Base-by-base conservation (phyloP, 768 basidiomycete genomes). In the Collybia sordida region DNA sequence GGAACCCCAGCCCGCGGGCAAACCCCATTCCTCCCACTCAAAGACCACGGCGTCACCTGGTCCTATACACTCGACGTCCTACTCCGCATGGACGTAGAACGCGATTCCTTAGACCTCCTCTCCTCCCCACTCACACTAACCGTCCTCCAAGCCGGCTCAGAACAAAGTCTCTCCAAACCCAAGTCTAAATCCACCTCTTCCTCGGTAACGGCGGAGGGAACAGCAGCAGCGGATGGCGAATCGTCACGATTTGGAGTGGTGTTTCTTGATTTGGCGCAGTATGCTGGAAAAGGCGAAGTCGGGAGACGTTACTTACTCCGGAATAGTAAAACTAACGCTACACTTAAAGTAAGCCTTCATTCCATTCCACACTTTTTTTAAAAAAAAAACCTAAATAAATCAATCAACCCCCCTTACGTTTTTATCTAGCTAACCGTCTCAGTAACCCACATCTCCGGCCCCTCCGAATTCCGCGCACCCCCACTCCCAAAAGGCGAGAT, bases 281-380 rank as follows among this genome's bases (percentile, higher is more conserved):
- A 90, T 57, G 85, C 82, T 12, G 74, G 77, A 41, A 79, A 83
- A 28, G 77, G 80, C 6, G 62, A 64, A 23, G 75, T 89, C 21
- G 81, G 81, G 8, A 74, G 90, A 15, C 73, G 81, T 5, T 88
- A 89, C 64, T 72, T 90, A 6, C 67, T 90, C 4, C 72, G 80
- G 42, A 79, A 88, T 57, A 88, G 85, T 57, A 89, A 87, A 67
- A 88, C 83, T 34, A 92, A 92, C 56, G 88, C 90, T 1, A 86
- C 83, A 5, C 72, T 92, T 42, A 86, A 86, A 74, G 85, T 87
- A 38, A 11, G 68, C 57, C 9, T 39, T 40, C 41, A 34, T 45
- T 39, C 25, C 42, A 46, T 11, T 8, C 43, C 9, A 7, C 18
- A 27, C 45, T 23, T 24, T 6, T 22, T 18, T 40, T 49, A n/a